A percentile compares a stretch with the other conserved stretches of the same genome.
Conservation (phyloP, 345 rosid species). For the Jatropha curcas region DNA sequence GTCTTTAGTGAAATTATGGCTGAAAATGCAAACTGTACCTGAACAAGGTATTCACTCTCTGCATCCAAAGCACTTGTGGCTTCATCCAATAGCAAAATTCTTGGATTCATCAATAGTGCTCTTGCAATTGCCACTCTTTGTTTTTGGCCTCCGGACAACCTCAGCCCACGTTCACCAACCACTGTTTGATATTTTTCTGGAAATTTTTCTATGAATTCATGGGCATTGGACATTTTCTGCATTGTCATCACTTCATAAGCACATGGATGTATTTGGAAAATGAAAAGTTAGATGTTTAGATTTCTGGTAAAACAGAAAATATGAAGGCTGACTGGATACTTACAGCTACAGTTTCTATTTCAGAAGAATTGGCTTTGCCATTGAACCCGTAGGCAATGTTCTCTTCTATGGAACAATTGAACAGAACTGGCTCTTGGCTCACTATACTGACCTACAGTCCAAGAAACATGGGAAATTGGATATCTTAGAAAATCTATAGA, state of each 20-base stretch:
- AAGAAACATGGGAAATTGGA: not conserved
- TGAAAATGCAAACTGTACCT: constrained; percentile 44
- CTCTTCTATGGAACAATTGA: constrained; percentile 55
- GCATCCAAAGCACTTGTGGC: constrained; percentile 98
- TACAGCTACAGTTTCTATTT: constrained; percentile 74
- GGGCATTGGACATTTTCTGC: constrained; percentile 98
- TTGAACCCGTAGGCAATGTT: constrained; percentile 71
- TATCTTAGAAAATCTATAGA: not conserved
- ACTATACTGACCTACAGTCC: constrained; percentile 78
- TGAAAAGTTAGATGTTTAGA: not conserved
- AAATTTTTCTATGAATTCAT: constrained; percentile 73
- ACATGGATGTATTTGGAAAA: not conserved
- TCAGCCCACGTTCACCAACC: constrained; percentile 89
- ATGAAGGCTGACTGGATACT: constrained; percentile 19
- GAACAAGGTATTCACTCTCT: constrained; percentile 92
- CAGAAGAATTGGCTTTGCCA: constrained; percentile 53
- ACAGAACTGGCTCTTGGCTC: constrained; percentile 94
- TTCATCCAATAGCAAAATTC: constrained; percentile 80
- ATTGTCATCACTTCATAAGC: constrained; percentile 1
- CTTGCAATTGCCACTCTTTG: constrained; percentile 91
- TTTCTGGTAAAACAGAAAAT: not conserved
- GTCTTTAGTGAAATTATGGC: not conserved
- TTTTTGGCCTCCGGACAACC: constrained; percentile 96
- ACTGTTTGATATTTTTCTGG: constrained; percentile 76
- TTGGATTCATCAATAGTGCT: constrained; percentile 88